phyloP scores from a whole-genome alignment of 1,139 yeast species.

The Nakaseomyces glabratus region DNA sequence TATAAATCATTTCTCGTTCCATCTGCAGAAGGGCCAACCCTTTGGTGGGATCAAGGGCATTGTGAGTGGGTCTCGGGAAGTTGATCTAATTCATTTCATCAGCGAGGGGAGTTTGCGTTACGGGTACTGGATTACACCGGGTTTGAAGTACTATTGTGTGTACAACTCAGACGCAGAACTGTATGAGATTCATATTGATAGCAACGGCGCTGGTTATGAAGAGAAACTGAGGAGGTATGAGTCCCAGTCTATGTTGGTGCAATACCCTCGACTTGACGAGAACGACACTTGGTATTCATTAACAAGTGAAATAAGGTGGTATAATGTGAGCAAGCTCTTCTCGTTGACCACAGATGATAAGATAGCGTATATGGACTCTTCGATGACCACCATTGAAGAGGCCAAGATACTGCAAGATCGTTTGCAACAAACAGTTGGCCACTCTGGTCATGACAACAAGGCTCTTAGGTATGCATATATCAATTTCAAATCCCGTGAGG shows the following conservation, averaged over 20 bases:
- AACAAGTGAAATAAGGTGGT: conserved; percentile 16
- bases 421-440: conserved; percentile 19
- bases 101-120: conserved; percentile 19
- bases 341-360: neutral
- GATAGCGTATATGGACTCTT: conserved; percentile 29
- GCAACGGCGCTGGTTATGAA: conserved; percentile 12
- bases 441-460: conserved; percentile 20
- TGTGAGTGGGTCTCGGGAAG: conserved; percentile 12
- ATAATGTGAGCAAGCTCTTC: conserved; percentile 10
- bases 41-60: conserved; percentile 24
- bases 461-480: conserved; percentile 32
- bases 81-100: conserved; percentile 26
- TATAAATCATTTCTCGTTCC: conserved; percentile 24
- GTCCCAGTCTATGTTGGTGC: conserved; percentile 14
- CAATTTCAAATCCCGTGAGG: conserved; percentile 32
- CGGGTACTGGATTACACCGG: conserved; percentile 27
- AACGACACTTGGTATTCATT: conserved; percentile 18
- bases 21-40: conserved; percentile 17
- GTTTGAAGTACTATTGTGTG: conserved; percentile 11
- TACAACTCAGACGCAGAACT: conserved; percentile 14
- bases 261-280: conserved; percentile 21
- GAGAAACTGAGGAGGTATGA: conserved; percentile 10
- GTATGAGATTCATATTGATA: conserved; percentile 15
- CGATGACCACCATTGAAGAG: conserved; percentile 37
- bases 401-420: conserved; percentile 30